A percentile compares a stretch with the other conserved stretches of the same genome.
These are phyloP conservation scores for Coniochaeta sp. DNA, from an alignment of 2,329 filamentous ascomycete species.

Conservation along the genomic window DNA sequence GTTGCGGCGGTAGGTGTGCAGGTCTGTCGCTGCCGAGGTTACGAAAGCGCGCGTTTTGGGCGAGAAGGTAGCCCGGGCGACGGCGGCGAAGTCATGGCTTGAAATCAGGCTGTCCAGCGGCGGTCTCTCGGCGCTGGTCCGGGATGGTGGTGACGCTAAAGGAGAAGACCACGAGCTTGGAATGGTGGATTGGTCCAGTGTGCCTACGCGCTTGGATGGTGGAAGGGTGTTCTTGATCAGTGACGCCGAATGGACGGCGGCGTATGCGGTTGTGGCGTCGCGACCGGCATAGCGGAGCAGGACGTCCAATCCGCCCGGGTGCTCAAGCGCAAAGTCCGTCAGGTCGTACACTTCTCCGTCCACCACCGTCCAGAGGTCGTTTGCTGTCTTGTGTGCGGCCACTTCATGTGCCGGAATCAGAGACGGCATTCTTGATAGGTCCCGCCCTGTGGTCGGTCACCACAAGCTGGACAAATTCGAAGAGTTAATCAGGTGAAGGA, in stretches of 20 bases:
- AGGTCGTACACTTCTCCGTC: constrained; percentile 23
- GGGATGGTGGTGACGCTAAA: background rate
- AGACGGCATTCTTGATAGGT: constrained; percentile 2
- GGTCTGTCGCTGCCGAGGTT: constrained; percentile 57
- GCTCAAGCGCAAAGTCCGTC: constrained; percentile 48
- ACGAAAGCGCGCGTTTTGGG: constrained; percentile 65
- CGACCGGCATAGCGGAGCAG: constrained; percentile 43
- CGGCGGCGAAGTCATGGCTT: constrained; percentile 52
- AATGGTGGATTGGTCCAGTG: constrained; percentile 39
- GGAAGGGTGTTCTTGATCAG: constrained; percentile 32
- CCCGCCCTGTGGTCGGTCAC: background rate
- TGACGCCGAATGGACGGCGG: constrained; percentile 39
- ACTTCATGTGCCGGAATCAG: constrained; percentile 7
- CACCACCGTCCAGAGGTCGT: constrained; percentile 10
- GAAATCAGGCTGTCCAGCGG: constrained; percentile 49
- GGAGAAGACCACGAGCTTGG: background rate
- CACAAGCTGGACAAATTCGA: background rate
- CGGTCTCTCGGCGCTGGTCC: constrained; percentile 24
- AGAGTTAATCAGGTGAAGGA: background rate
- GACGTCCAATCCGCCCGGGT: constrained; percentile 30
- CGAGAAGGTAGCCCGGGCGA: constrained; percentile 45
- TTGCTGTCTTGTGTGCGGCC: constrained; percentile 5
- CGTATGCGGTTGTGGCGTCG: constrained; percentile 47
- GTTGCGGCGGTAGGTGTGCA: constrained; percentile 51
- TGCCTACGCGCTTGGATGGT: constrained; percentile 38